Evolutionary conservation across 257 asterid species (phyloP).

Genomic region (Cruciata laevipes): DNA sequence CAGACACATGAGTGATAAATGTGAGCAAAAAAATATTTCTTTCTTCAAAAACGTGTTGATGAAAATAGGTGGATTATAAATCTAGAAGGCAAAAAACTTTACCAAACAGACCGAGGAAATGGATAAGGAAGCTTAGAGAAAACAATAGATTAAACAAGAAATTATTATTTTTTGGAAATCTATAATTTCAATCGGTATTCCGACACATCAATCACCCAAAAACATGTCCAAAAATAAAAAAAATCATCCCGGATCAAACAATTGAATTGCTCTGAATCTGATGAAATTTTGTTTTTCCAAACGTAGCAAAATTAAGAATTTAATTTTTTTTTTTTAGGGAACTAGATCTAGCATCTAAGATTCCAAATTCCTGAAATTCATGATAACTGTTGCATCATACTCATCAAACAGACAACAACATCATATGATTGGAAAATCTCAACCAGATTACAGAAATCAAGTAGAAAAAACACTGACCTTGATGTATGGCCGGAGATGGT

Average conservation of each 20-base stretch:
- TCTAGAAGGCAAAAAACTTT: neutral
- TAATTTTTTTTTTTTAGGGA: neutral
- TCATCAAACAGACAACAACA: neutral
- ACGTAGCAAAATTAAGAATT: neutral
- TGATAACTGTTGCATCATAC: neutral
- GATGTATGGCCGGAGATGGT: constrained; percentile 68
- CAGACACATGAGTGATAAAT: neutral
- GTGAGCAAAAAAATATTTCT: neutral
- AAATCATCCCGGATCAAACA: neutral
- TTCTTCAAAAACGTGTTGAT: neutral
- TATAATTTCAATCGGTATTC: neutral
- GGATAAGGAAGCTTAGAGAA: neutral
- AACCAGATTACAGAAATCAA: neutral
- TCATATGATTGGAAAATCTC: neutral
- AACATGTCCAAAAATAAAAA: neutral
- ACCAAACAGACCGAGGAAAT: neutral
- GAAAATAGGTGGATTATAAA: neutral
- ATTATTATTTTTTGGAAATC: neutral
- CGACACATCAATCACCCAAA: neutral
- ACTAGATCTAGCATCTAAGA: constrained; percentile 10
- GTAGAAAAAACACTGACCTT: constrained; percentile 32
- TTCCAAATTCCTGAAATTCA: neutral
- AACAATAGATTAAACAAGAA: neutral
- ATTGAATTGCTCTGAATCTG: neutral
- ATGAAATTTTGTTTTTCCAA: neutral